These are phyloP conservation scores for Hyphodiscus sp. DNA, from an alignment of 2,329 filamentous ascomycete genomes.

Conservation along the genomic window DNA sequence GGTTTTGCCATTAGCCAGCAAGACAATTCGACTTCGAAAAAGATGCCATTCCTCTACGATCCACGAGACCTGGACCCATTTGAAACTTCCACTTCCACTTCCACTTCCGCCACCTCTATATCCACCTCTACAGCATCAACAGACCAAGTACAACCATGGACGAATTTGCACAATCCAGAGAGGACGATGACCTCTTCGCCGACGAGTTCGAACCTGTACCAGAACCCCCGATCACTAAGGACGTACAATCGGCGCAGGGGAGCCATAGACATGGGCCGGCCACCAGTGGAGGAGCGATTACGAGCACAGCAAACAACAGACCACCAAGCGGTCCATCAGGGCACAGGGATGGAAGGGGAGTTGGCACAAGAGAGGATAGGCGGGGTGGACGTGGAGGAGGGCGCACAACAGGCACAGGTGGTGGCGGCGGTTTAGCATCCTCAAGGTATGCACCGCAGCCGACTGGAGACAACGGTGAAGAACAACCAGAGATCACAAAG, in stretches of 20 bases:
- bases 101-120: no score
- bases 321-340: constrained; percentile 12
- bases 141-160: constrained; percentile 16
- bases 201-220: constrained; percentile 29
- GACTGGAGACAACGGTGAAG: background rate
- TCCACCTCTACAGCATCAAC: no score
- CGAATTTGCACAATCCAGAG: constrained; percentile 30
- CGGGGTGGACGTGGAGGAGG: constrained; percentile 1
- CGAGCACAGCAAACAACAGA: constrained; percentile 6
- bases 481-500: background rate
- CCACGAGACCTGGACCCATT: background rate
- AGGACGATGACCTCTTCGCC: constrained; percentile 30
- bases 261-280: background rate
- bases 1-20: background rate
- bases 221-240: constrained; percentile 17
- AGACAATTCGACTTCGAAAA: background rate
- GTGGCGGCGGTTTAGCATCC: constrained; percentile 14
- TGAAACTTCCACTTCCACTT: no score
- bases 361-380: constrained; percentile 2
- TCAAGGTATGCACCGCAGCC: constrained; percentile 19
- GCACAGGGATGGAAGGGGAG: constrained; percentile 8
- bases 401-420: background rate
- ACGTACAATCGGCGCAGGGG: background rate
- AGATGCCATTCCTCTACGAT: background rate
- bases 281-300: constrained; percentile 1